Evolutionary conservation across 345 rosid genomes (phyloP).

Genomic region (Eucalyptus sp.): DNA sequence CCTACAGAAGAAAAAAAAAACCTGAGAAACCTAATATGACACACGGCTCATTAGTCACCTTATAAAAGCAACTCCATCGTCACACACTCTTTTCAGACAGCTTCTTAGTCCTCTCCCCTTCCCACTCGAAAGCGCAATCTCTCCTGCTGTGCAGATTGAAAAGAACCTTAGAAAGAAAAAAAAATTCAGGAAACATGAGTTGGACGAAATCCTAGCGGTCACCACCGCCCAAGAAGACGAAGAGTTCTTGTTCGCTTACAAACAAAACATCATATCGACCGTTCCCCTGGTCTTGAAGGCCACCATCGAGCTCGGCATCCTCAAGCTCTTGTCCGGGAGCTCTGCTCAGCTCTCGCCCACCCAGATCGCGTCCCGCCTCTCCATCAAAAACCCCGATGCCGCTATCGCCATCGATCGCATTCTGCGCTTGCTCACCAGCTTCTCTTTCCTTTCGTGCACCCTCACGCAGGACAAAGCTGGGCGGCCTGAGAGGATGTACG

Average conservation of each 20-base stretch:
- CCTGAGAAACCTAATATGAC: background rate
- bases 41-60: background rate
- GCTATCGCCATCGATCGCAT: slow-evolving; percentile 26
- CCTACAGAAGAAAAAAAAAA: background rate
- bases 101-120: background rate
- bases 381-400: slow-evolving; percentile 21
- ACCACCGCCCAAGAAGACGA: background rate
- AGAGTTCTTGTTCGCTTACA: slow-evolving; percentile 12
- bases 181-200: background rate
- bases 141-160: background rate
- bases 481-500: slow-evolving; percentile 6
- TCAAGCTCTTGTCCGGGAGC: slow-evolving; percentile 12
- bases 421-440: slow-evolving; percentile 33
- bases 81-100: background rate
- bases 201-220: background rate
- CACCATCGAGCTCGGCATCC: slow-evolving; percentile 25
- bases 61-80: background rate
- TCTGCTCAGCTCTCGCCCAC: slow-evolving; percentile 15
- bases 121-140: background rate
- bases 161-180: background rate
- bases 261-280: slow-evolving; percentile 5
- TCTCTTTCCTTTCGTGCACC: slow-evolving; percentile 10
- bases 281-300: slow-evolving; percentile 32
- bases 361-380: slow-evolving; percentile 21
- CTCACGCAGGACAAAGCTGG: background rate